Percentiles rank a stretch among this genome's conserved stretches.
These are phyloP conservation scores for Bipolaris victoriae DNA, from an alignment of 2,329 filamentous ascomycete species.

Conservation along the genomic window DNA sequence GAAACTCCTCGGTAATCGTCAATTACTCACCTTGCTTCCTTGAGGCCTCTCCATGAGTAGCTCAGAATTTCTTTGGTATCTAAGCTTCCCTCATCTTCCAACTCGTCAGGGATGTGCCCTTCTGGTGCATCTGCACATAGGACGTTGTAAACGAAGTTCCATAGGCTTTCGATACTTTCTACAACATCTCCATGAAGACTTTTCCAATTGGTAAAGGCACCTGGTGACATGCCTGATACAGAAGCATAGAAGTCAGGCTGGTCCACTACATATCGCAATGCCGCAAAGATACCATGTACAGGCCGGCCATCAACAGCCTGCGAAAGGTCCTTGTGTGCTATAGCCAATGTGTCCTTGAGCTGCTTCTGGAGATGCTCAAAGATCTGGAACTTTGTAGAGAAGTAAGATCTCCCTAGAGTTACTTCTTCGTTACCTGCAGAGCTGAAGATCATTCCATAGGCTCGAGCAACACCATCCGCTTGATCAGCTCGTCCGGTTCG, in stretches of 20 bases:
- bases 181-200: slow-evolving; percentile 64
- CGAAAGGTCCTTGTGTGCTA: slow-evolving; percentile 70
- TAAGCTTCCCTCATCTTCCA: slow-evolving; percentile 73
- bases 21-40: slow-evolving; percentile 77
- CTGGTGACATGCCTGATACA: slow-evolving; percentile 15
- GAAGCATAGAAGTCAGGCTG: slow-evolving; percentile 45
- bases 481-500: slow-evolving; percentile 85
- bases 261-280: slow-evolving; percentile 58
- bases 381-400: slow-evolving; percentile 53
- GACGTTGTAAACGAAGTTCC: slow-evolving; percentile 75
- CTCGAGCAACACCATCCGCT: slow-evolving; percentile 85
- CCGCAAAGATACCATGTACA: slow-evolving; percentile 53
- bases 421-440: slow-evolving; percentile 19
- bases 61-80: slow-evolving; percentile 89
- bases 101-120: slow-evolving; percentile 78
- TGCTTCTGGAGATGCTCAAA: slow-evolving; percentile 64
- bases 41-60: slow-evolving; percentile 93
- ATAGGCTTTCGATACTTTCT: slow-evolving; percentile 69
- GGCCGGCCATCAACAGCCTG: slow-evolving; percentile 60
- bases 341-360: slow-evolving; percentile 68
- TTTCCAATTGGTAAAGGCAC: slow-evolving; percentile 37
- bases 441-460: slow-evolving; percentile 75
- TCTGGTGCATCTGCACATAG: slow-evolving; percentile 95
- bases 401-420: slow-evolving; percentile 17
- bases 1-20: too few relatives aligned